Evolutionary conservation across 805 yeast species (phyloP), one percentile per base, ranked within the genome.

Genomic region (Cyberlindnera sargentensis): DNA sequence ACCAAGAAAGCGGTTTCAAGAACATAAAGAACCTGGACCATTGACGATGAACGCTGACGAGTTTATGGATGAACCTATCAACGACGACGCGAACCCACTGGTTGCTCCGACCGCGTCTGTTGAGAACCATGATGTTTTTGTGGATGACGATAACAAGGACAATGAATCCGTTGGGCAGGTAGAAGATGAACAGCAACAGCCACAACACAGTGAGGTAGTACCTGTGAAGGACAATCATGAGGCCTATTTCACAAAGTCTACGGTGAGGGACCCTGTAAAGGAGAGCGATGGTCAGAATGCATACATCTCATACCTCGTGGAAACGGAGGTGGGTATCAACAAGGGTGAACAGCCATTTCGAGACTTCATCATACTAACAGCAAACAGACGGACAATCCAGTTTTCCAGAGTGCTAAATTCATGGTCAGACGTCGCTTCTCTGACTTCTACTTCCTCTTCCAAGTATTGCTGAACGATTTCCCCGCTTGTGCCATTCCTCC

Each of bases 401-500:
- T 71, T 4, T 75, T 84, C 44, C 67, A 67, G 33, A 46, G 57
- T 25, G 47, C 65, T 2, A 62, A 62, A n/a, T 70, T 76, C 43
- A 64, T 66, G 25, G 81, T 83, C 3, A 72, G 95, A 38, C 73
- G 97, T 53, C 72, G 99, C 41, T 91, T 86, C 62, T 84, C 91
- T 5, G 98, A 93, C 62, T 87, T 91, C 62, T 75, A 83, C 45
- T 78, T 82, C 51, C 71, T 91, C 24, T 85, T 82, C 62, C 84
- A 82, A 47, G 80, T 87, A 44, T 67, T 91, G 42, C 61, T 72
- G 40, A 82, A 78, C 51, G 96, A 90, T 58, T 84, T 71, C 59
- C 96, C 97, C 0, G 84, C 93, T 4, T 72, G 86, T 47, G 77
- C 93, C 10, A 78, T 91, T 0, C 99, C 99, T 1, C 97, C 98